Evolutionary conservation across 371 early-diverging fungal genomes (phyloP).

Genomic region (Lichtheimia corymbifera): DNA sequence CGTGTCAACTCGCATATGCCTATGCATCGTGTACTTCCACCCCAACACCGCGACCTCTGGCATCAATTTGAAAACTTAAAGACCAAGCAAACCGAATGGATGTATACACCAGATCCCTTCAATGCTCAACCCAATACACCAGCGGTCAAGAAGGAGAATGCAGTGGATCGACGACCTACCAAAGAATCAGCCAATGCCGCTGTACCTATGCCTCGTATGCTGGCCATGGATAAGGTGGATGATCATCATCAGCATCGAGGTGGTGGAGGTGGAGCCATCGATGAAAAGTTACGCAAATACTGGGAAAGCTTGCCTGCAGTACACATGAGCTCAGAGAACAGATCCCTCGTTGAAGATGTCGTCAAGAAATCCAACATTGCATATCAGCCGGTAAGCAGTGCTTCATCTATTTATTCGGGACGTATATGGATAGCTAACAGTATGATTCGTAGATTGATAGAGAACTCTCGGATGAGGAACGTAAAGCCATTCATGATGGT

Average conservation of each 20-base stretch:
- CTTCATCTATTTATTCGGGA: slow-evolving; percentile 7
- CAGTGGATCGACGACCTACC: slow-evolving; percentile 14
- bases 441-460: slow-evolving; percentile 19
- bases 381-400: slow-evolving; percentile 29
- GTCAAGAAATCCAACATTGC: slow-evolving; percentile 43
- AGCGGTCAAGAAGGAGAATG: slow-evolving; percentile 15
- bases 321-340: slow-evolving; percentile 65
- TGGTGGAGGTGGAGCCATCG: slow-evolving; percentile 27
- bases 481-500: slow-evolving; percentile 34
- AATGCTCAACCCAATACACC: slow-evolving; percentile 34
- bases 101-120: slow-evolving; percentile 82
- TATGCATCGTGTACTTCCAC: slow-evolving; percentile 76
- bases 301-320: slow-evolving; percentile 77
- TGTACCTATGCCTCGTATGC: slow-evolving; percentile 32
- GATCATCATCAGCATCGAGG: slow-evolving; percentile 13
- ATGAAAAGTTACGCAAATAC: slow-evolving; percentile 47
- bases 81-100: slow-evolving; percentile 52
- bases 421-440: background rate
- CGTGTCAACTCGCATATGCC: slow-evolving; percentile 75
- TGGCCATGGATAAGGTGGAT: background rate
- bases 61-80: slow-evolving; percentile 56
- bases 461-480: slow-evolving; percentile 37
- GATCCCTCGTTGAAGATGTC: slow-evolving; percentile 65
- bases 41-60: slow-evolving; percentile 76
- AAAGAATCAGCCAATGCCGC: slow-evolving; percentile 42